These are phyloP conservation scores for Apiotrichum porosum DNA, from an alignment of 1,284 basidiomycete genomes.

Conservation along the genomic window DNA sequence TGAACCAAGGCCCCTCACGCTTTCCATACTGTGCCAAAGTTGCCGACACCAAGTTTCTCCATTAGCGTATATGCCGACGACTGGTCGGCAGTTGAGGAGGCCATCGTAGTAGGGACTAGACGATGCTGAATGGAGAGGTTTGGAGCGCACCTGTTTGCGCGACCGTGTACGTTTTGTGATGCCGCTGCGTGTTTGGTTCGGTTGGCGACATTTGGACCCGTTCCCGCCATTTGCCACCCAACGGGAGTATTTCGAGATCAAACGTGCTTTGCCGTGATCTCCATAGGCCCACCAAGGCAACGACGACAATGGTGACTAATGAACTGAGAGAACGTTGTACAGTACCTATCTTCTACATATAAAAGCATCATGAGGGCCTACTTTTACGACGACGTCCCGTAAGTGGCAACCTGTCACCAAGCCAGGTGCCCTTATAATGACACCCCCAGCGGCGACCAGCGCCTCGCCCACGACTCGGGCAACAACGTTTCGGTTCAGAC, in stretches of 20 bases:
- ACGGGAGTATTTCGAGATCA: too few species aligned
- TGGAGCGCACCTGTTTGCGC: not conserved
- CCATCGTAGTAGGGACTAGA: not conserved
- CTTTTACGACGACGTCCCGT: constrained; percentile 67
- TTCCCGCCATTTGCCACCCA: not conserved
- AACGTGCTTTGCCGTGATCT: too few species aligned
- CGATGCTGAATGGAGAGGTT: not conserved
- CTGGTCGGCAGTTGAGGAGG: constrained; percentile 55
- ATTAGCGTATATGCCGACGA: constrained; percentile 84
- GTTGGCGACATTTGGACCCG: not conserved
- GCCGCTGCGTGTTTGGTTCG: not conserved
- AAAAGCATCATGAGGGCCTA: constrained; percentile 69
- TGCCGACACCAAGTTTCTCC: constrained; percentile 95
- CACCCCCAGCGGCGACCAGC: constrained; percentile 60
- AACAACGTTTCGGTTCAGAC: constrained; percentile 53
- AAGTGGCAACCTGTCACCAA: constrained; percentile 15
- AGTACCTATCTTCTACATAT: too few species aligned
- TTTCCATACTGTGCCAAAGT: constrained; percentile 95
- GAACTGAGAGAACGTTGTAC: too few species aligned
- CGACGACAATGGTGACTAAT: too few species aligned
- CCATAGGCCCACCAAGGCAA: too few species aligned
- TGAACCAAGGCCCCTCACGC: constrained; percentile 60
- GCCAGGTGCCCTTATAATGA: not conserved
- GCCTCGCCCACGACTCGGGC: constrained; percentile 67
- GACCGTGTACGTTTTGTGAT: too few species aligned